Evolutionary conservation across 1,284 basidiomycete genomes (phyloP).

Genomic region (Puccinia triticina): DNA sequence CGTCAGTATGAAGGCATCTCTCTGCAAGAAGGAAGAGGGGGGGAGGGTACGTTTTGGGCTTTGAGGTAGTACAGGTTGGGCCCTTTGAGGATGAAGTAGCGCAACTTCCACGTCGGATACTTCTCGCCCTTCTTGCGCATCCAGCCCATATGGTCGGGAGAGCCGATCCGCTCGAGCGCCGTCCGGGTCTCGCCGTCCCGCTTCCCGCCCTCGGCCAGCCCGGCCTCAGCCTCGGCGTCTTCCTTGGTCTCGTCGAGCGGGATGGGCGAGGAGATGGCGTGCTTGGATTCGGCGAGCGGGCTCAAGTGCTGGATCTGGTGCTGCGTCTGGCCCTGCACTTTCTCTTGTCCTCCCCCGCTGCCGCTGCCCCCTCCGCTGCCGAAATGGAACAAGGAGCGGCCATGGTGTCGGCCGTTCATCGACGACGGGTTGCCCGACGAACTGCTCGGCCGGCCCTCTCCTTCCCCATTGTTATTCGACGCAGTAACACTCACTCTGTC

Average conservation of each 20-base stretch:
- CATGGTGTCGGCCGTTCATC: neutral
- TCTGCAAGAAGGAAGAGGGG: neutral
- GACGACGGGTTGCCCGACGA: neutral
- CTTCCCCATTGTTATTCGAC: neutral
- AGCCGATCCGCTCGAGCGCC: constrained; percentile 83
- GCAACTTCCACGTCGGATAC: constrained; percentile 88
- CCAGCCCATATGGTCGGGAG: constrained; percentile 85
- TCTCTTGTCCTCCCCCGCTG: constrained; percentile 28
- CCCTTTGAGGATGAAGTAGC: constrained; percentile 94
- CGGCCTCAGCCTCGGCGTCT: constrained; percentile 66
- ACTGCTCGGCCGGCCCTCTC: constrained; percentile 5
- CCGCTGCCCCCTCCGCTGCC: too few species aligned
- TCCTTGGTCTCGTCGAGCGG: constrained; percentile 59
- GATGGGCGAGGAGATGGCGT: constrained; percentile 52
- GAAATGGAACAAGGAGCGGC: constrained; percentile 33
- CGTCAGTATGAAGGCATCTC: too few species aligned
- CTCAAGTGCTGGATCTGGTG: constrained; percentile 49
- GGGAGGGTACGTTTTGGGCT: constrained; percentile 67
- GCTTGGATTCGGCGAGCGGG: constrained; percentile 52
- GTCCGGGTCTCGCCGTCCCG: constrained; percentile 53
- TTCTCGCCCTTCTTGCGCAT: constrained; percentile 93
- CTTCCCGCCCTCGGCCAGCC: constrained; percentile 60
- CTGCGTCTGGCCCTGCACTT: constrained; percentile 58
- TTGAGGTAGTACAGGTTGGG: constrained; percentile 82
- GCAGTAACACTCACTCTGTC: neutral